A percentile compares a stretch with the other conserved stretches of the same genome.
These are phyloP conservation scores for Colletotrichum liriopes DNA, from an alignment of 2,329 filamentous ascomycete species.

Conservation along the genomic window DNA sequence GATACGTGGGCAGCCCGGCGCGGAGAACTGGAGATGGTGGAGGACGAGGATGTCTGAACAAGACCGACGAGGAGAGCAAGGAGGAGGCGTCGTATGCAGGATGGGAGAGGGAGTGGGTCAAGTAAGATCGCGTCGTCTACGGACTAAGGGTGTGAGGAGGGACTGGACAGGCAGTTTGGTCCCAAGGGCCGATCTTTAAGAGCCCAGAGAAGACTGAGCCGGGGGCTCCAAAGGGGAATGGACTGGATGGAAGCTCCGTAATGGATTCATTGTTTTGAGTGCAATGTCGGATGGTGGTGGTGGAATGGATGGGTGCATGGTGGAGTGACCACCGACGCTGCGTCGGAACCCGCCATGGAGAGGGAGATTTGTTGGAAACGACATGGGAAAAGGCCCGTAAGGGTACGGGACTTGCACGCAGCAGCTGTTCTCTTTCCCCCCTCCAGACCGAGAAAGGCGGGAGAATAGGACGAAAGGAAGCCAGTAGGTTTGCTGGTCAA, in stretches of 20 bases:
- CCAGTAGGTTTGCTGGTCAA: not conserved
- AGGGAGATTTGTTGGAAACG: slow-evolving; percentile 14
- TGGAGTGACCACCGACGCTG: slow-evolving; percentile 33
- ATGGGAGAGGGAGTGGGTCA: slow-evolving; percentile 39
- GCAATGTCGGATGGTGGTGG: slow-evolving; percentile 34
- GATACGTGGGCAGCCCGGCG: slow-evolving; percentile 31
- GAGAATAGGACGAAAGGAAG: slow-evolving; percentile 1
- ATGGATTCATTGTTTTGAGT: slow-evolving; percentile 30
- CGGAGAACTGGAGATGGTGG: slow-evolving; percentile 40
- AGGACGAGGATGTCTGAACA: not conserved
- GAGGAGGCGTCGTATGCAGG: slow-evolving; percentile 28
- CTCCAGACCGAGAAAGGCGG: too few species aligned
- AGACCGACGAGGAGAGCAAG: slow-evolving; percentile 5
- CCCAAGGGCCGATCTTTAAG: slow-evolving; percentile 40
- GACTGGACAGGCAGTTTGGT: slow-evolving; percentile 18
- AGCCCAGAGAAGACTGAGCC: slow-evolving; percentile 25
- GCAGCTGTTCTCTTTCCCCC: not conserved
- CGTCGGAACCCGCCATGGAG: slow-evolving; percentile 25
- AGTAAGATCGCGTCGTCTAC: slow-evolving; percentile 20
- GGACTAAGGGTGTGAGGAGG: slow-evolving; percentile 14
- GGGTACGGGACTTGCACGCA: not conserved
- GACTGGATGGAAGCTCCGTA: slow-evolving; percentile 28
- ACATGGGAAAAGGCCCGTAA: not conserved
- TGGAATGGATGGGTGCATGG: slow-evolving; percentile 33
- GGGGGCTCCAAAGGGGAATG: slow-evolving; percentile 34